These are phyloP conservation scores for Mycena galopus DNA, from an alignment of 768 basidiomycete genomes.

Conservation along the genomic window DNA sequence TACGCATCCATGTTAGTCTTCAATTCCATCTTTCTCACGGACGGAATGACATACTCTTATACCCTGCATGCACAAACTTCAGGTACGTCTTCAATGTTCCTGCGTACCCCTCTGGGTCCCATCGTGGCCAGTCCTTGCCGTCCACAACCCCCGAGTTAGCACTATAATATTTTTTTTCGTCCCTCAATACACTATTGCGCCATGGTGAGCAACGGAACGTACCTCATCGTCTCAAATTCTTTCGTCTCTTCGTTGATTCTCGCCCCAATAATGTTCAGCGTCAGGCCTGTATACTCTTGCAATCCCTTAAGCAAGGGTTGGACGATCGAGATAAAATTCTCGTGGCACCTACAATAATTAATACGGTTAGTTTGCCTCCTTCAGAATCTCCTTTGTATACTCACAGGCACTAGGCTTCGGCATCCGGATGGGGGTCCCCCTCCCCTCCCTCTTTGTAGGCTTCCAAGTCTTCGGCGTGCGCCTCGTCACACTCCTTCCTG, in stretches of 20 bases:
- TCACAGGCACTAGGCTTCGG: neutral
- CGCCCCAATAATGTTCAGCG: neutral
- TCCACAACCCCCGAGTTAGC: neutral
- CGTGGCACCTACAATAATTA: neutral
- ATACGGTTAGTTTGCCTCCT: neutral
- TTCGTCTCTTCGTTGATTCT: neutral
- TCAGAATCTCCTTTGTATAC: neutral
- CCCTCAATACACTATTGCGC: too few species aligned
- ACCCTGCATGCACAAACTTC: neutral
- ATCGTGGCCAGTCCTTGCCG: neutral
- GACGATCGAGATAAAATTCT: neutral
- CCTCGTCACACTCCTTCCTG: neutral
- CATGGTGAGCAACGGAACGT: too few species aligned
- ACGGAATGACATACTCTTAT: neutral
- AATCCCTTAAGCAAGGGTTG: neutral
- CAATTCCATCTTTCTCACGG: too few species aligned
- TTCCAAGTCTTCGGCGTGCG: neutral
- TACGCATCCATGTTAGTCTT: too few species aligned
- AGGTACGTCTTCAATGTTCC: neutral
- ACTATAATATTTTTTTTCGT: neutral
- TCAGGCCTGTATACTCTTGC: conserved; percentile 1
- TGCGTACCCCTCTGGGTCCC: neutral
- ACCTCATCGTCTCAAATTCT: conserved; percentile 1
- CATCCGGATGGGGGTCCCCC: neutral
- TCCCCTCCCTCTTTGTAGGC: neutral